These are phyloP conservation scores for Trichosanthes cucumerina DNA, from an alignment of 306 rosid genomes.

Conservation along the genomic window DNA sequence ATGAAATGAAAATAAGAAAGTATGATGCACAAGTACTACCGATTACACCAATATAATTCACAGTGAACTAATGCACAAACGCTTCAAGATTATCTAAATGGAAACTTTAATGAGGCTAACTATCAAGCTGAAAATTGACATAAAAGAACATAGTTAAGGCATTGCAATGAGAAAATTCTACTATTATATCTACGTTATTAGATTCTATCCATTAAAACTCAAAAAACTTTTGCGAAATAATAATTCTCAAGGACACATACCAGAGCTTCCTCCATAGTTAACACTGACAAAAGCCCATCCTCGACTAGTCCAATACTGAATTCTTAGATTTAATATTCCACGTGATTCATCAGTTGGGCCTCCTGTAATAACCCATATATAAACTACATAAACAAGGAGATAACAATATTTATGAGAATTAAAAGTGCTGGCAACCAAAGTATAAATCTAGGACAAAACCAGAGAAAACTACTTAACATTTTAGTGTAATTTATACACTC, in stretches of 20 bases:
- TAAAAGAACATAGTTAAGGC: background rate
- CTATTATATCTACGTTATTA: background rate
- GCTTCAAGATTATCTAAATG: background rate
- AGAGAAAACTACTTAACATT: background rate
- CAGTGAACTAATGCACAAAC: background rate
- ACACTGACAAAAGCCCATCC: conserved; percentile 87
- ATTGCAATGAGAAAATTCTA: background rate
- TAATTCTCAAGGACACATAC: conserved; percentile 29
- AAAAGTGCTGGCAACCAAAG: background rate
- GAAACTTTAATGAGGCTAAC: background rate
- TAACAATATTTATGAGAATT: background rate
- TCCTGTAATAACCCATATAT: conserved; percentile 40
- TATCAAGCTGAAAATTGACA: background rate
- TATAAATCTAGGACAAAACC: background rate
- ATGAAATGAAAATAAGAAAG: background rate
- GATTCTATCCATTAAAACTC: background rate
- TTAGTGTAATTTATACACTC: background rate
- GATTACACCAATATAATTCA: background rate
- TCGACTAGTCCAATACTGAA: conserved; percentile 92
- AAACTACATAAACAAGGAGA: conserved; percentile 9
- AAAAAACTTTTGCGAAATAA: background rate
- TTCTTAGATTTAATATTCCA: conserved; percentile 51
- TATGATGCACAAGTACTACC: background rate
- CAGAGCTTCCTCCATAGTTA: conserved; percentile 97
- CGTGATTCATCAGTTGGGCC: conserved; percentile 89